These are phyloP conservation scores for Alternaria alternata DNA, from an alignment of 2,329 filamentous ascomycete species.

Conservation along the genomic window DNA sequence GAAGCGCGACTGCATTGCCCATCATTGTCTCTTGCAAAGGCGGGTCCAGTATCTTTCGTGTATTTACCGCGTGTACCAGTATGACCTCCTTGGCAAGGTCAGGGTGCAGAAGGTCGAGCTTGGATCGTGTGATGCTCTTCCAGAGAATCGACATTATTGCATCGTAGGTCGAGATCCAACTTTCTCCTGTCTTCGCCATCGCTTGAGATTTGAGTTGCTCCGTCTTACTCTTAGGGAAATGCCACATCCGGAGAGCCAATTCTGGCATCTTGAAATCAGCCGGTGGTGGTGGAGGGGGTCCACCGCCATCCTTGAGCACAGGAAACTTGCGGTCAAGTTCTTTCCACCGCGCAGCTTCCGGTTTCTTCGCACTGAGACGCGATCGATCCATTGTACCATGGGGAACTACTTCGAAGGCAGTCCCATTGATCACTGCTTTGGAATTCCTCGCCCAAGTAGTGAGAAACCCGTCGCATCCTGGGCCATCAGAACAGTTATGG, in stretches of 20 bases:
- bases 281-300: slow-evolving; percentile 26
- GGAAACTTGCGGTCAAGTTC: neutral
- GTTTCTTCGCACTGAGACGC: neutral
- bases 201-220: slow-evolving; percentile 26
- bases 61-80: slow-evolving; percentile 36
- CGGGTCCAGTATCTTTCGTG: slow-evolving; percentile 26
- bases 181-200: neutral
- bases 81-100: slow-evolving; percentile 11
- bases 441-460: slow-evolving; percentile 38
- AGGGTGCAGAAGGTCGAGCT: slow-evolving; percentile 26
- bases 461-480: slow-evolving; percentile 38
- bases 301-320: slow-evolving; percentile 20
- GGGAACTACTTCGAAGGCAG: slow-evolving; percentile 10
- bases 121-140: slow-evolving; percentile 29
- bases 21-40: slow-evolving; percentile 33
- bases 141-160: slow-evolving; percentile 35
- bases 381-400: neutral
- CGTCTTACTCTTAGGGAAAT: slow-evolving; percentile 28
- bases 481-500: slow-evolving; percentile 33
- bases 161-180: slow-evolving; percentile 40
- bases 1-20: slow-evolving; percentile 27
- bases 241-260: slow-evolving; percentile 28
- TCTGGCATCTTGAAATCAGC: slow-evolving; percentile 34
- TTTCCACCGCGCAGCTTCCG: neutral
- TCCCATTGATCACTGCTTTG: slow-evolving; percentile 20